phyloP scores from a whole-genome alignment of 2,329 filamentous ascomycete genomes.

The Penicillium sp. region DNA sequence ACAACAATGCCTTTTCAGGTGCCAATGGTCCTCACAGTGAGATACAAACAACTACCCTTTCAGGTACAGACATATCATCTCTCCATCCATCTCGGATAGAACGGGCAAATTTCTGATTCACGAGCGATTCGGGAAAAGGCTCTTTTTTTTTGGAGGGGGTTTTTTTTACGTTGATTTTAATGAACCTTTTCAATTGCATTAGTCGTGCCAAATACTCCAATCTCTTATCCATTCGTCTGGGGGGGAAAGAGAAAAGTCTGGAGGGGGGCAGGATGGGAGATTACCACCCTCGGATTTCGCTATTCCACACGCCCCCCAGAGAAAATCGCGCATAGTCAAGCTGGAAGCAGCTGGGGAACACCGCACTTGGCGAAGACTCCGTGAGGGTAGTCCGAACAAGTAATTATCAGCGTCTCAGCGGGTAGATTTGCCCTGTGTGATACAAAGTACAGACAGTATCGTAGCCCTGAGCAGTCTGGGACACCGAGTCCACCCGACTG shows the following conservation, averaged over 20 bases:
- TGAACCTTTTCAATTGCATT: neutral
- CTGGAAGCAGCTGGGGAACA: conserved; percentile 11
- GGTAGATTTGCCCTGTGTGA: neutral
- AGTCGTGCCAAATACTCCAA: conserved; percentile 9
- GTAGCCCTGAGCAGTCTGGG: neutral
- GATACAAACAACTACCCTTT: too few relatives aligned
- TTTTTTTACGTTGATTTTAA: neutral
- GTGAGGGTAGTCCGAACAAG: neutral
- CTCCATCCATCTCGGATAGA: too few relatives aligned
- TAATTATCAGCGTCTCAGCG: neutral
- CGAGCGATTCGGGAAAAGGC: neutral
- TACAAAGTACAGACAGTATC: neutral
- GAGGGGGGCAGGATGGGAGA: neutral
- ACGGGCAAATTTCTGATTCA: neutral
- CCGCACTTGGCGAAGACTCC: conserved; percentile 12
- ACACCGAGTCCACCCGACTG: neutral
- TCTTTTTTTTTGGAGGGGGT: neutral
- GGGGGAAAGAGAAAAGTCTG: conserved; percentile 1
- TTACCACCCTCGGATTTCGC: neutral
- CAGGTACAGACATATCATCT: too few relatives aligned
- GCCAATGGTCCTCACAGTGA: too few relatives aligned
- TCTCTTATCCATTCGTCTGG: conserved; percentile 3
- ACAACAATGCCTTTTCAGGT: too few relatives aligned
- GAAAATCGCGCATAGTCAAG: conserved; percentile 24
- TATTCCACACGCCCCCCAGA: neutral